Conservation (phyloP, 2,329 filamentous ascomycete species). For the Rutstroemia sp. region DNA sequence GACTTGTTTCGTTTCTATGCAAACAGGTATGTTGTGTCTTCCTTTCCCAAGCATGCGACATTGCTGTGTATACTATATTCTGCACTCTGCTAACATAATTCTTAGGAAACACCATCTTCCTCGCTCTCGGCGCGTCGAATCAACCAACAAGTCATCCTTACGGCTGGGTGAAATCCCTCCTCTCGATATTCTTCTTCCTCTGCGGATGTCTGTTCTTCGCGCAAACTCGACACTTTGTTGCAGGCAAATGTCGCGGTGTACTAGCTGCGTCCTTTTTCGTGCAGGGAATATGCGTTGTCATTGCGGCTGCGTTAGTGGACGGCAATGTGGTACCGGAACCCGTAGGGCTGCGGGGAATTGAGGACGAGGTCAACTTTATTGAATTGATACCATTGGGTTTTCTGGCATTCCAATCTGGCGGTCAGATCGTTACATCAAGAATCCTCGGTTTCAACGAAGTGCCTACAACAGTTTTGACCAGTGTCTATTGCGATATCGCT, state of each 20-base stretch:
- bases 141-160: conserved; percentile 43
- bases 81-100: not conserved
- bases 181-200: conserved; percentile 47
- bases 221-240: conserved; percentile 24
- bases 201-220: conserved; percentile 43
- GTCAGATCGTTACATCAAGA: conserved; percentile 68
- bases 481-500: conserved; percentile 74
- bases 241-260: conserved; percentile 33
- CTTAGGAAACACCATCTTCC: conserved; percentile 53
- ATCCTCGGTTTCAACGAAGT: conserved; percentile 62
- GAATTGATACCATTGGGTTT: conserved; percentile 39
- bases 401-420: conserved; percentile 64
- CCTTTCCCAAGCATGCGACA: not conserved
- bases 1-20: conserved; percentile 44
- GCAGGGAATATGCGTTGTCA: conserved; percentile 43
- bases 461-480: conserved; percentile 74
- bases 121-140: conserved; percentile 48
- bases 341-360: conserved; percentile 23
- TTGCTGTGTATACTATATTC: not conserved
- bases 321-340: conserved; percentile 38
- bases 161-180: conserved; percentile 45
- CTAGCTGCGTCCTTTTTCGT: conserved; percentile 43
- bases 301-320: conserved; percentile 46
- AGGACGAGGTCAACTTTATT: conserved; percentile 32
- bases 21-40: conserved; percentile 35